These are phyloP conservation scores for Clonostachys rhizophaga DNA, from an alignment of 2,329 filamentous ascomycete genomes.

Conservation along the genomic window DNA sequence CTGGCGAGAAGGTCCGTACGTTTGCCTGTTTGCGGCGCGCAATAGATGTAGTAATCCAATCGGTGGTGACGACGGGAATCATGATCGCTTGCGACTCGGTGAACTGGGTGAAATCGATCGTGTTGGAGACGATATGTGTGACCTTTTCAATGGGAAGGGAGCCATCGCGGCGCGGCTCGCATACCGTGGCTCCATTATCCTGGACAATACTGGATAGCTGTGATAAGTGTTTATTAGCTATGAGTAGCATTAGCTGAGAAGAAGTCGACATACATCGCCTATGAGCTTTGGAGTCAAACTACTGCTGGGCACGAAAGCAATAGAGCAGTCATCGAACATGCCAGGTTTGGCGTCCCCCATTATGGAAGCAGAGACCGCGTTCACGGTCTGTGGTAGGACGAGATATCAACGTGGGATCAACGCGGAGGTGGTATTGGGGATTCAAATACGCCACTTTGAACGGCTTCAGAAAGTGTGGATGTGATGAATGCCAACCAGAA, in stretches of 20 bases:
- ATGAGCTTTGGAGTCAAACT: slow-evolving; percentile 32
- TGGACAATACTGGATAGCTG: slow-evolving; percentile 36
- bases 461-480: too few species aligned
- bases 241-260: background rate
- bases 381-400: too few species aligned
- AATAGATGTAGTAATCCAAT: slow-evolving; percentile 74
- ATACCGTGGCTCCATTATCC: slow-evolving; percentile 45
- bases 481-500: too few species aligned
- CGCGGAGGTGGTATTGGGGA: too few species aligned
- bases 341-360: slow-evolving; percentile 22
- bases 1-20: slow-evolving; percentile 81
- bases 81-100: slow-evolving; percentile 67
- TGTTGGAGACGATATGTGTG: slow-evolving; percentile 61
- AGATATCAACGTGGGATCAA: too few species aligned
- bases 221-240: background rate
- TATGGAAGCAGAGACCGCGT: background rate
- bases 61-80: slow-evolving; percentile 77
- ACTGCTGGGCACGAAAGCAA: slow-evolving; percentile 40
- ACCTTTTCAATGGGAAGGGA: slow-evolving; percentile 39
- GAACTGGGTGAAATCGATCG: slow-evolving; percentile 90
- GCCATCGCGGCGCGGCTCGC: slow-evolving; percentile 41
- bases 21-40: slow-evolving; percentile 67
- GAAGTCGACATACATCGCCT: slow-evolving; percentile 23
- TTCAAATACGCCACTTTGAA: too few species aligned
- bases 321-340: slow-evolving; percentile 34